Evolutionary conservation across 805 yeast species (phyloP).

Genomic region (Scheffersomyces ergatensis): DNA sequence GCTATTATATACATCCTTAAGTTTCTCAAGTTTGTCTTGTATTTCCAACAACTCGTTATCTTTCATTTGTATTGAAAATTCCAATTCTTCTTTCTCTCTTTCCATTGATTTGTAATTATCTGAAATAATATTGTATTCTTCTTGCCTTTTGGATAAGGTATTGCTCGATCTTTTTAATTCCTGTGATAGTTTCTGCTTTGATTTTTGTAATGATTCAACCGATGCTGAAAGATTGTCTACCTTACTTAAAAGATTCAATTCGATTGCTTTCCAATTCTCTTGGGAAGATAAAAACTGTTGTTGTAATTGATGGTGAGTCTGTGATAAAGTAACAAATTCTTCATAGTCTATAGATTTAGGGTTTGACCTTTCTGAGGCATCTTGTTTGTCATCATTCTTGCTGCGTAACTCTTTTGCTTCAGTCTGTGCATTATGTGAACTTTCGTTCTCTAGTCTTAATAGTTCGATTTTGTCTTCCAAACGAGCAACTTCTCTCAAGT

Average conservation of each 20-base stretch:
- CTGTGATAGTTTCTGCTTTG: slow-evolving; percentile 24
- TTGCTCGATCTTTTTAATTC: slow-evolving; percentile 30
- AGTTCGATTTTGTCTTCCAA: slow-evolving; percentile 72
- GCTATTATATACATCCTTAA: slow-evolving; percentile 26
- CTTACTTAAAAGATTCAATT: slow-evolving; percentile 57
- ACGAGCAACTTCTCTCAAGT: slow-evolving; percentile 46
- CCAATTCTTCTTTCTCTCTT: slow-evolving; percentile 21
- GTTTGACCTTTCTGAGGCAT: slow-evolving; percentile 8
- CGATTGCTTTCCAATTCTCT: slow-evolving; percentile 81
- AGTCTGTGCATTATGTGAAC: background rate
- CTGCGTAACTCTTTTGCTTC: slow-evolving; percentile 1
- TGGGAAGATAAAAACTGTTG: slow-evolving; percentile 72
- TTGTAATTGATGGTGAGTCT: slow-evolving; percentile 57
- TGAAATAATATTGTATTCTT: slow-evolving; percentile 13
- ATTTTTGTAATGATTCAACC: slow-evolving; percentile 27
- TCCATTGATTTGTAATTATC: slow-evolving; percentile 23
- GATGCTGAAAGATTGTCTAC: slow-evolving; percentile 31
- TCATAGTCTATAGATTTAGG: slow-evolving; percentile 31
- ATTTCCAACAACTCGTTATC: slow-evolving; percentile 13
- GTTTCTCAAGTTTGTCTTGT: slow-evolving; percentile 26
- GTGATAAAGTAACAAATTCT: slow-evolving; percentile 40
- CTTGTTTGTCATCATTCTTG: background rate
- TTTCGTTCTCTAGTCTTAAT: slow-evolving; percentile 61
- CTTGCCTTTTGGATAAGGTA: slow-evolving; percentile 11
- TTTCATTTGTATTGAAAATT: slow-evolving; percentile 17